Base-by-base conservation (phyloP, 106 monocot genomes). In the Dendrobium huoshanense region DNA sequence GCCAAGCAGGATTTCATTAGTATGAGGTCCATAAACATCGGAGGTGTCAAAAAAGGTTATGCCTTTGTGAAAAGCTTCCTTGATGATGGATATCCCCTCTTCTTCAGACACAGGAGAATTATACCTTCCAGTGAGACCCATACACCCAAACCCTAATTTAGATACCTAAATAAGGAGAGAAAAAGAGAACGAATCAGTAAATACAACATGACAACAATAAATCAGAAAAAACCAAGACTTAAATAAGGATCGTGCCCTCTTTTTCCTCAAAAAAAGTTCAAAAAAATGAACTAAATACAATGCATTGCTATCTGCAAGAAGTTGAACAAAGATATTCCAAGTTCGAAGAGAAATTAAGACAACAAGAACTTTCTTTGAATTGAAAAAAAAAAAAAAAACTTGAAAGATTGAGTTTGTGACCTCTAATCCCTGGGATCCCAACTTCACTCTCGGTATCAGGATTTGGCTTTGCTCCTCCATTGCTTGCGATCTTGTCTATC, bases 11-110 rank as follows among this genome's bases (percentile, higher is more conserved):
- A 90, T 85, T 78, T 96, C 96, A 59, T 89, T 92, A 55, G 86
- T 84, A 47, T 77, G 83, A 9, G 91, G 93, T 20, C 93, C 96
- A 58, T 96, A 96, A 19, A 73, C 81, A 80, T 93, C 87, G 6
- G 96, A 81, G 48, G 90, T 92, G 80, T 96, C 96, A 54, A 96
- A 96, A 81, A 96, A 96, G 55, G 93, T 96, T 82, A 94, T 81
- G 7, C 96, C 93, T 1, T 44, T 83, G 54, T 86, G 25, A 67
- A 94, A 96, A 7, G 96, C 93, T 16, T 91, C 82, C 67, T 88
- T 86, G 82, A 96, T 87, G 80, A 96, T 77, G 54, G 88, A 33
- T 9, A 91, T 75, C 11, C 91, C 96, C 2, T 37, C 84, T 44
- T 93, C 88, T 0, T 96, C 96, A 20, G 73, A 13, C 20, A 96